Base-by-base conservation (phyloP, 345 rosid genomes). In the Bruguiera sexangula region DNA sequence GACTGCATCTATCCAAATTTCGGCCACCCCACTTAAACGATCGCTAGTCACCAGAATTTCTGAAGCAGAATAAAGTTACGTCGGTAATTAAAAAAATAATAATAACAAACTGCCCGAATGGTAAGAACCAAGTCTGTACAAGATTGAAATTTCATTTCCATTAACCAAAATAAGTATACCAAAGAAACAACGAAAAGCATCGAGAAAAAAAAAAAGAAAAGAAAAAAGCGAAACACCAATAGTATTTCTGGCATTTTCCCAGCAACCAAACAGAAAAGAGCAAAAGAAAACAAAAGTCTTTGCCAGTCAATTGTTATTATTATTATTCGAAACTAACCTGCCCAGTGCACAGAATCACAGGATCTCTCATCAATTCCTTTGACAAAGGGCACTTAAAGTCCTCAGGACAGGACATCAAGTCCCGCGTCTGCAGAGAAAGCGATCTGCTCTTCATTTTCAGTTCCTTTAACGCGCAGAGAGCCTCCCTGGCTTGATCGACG, bases 341-440 rank as follows among this genome's bases (percentile, higher is more conserved):
- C 10, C 98, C 99, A 27, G 99, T 83, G 54, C 92, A 79, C 77
- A 95, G 71, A 81, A 95, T 81, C 34, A 95, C 97, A 51, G 98
- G 99, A 87, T 95, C 98, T 75, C 84, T 80, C 99, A 92, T 95
- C 69, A 95, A 70, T 57, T 95, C 96, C 11, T 84, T 86, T 26
- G 99, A 95, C 31, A 95, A 80, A 34, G 97, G 97, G 65, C 98
- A 95, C 72, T 81, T 84, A 68, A 87, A 90, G 80, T 87, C 96
- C 1, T 88, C 91, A 19, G 99, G 99, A 71, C 88, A 86, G 50
- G 85, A 68, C 46, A 80, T 67, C 6, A 84, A 71, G 71, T 84
- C 85, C 2, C 66, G 74, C 60, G 82, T 73, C 78, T 79, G 80
- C 18, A 84, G 27, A 10, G 95, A 88, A 55, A 79, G 71, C 22